Base-by-base conservation (phyloP, 306 rosid genomes). In the Styphnolobium japonicum region DNA sequence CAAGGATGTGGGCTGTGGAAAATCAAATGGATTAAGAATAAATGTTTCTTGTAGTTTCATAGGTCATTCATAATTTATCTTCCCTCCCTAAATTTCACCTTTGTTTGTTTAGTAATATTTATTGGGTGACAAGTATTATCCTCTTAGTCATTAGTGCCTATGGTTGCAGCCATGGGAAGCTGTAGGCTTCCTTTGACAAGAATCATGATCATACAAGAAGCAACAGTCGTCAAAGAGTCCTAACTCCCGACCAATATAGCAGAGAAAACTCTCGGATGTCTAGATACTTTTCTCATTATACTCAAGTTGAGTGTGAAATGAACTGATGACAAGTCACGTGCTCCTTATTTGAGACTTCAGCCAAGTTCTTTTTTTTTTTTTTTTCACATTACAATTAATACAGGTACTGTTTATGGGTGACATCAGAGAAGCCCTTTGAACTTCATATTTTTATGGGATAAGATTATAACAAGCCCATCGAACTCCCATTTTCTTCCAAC, bases 21-120 rank as follows among this genome's bases (percentile, higher is more conserved):
- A n/a, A 77, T 31, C 15, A 84, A 75, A 62, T 51, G 31, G 71
- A 63, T 16, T 70, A 46, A 62, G 52, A 42, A 5, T 10, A 68
- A 57, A 46, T 8, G 40, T 6, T 71, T 82, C 23, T 39, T 60
- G 63, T 67, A 79, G 71, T 79, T 79, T 27, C 42, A 37, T 57
- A 49, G 45, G 68, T 61, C 45, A 49, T 58, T 58, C 40, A 46
- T 25, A 57, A 14, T 58, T 68, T n/a, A n/a, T n/a, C n/a, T 81
- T 10, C 29, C 67, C 37, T 48, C 39, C 25, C 48, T 7, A 18
- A 39, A 15, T 62, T 34, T 53, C 75, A 37, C 49, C 8, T 37
- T 36, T 81, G 19, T 46, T 76, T 56, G n/a, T n/a, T n/a, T n/a
- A n/a, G n/a, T n/a, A 15, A 51, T n/a, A 57, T 36, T 23, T 76